phyloP scores from a whole-genome alignment of 352 stramenopile species.

The Globisporangium radiosum region DNA sequence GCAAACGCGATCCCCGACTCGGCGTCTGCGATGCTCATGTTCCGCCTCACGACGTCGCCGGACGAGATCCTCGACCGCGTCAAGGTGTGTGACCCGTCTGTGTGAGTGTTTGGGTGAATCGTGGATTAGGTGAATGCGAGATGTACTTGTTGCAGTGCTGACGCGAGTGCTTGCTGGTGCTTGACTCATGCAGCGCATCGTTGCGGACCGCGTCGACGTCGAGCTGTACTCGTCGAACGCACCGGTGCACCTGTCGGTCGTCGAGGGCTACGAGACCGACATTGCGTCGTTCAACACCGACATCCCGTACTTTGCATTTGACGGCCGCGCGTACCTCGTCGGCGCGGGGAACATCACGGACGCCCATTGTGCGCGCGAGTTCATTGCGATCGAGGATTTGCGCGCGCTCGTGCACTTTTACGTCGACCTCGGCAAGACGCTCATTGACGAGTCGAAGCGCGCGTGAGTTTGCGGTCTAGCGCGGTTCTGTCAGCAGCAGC shows the following conservation, averaged over 20 bases:
- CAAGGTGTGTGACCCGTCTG: slow-evolving; percentile 20
- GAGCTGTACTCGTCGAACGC: slow-evolving; percentile 84
- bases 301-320: slow-evolving; percentile 84
- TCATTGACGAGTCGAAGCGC: slow-evolving; percentile 43
- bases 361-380: slow-evolving; percentile 66
- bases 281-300: slow-evolving; percentile 87
- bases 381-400: slow-evolving; percentile 64
- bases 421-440: slow-evolving; percentile 57
- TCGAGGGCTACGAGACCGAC: slow-evolving; percentile 82
- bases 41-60: slow-evolving; percentile 70
- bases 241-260: slow-evolving; percentile 67
- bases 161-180: not conserved
- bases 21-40: slow-evolving; percentile 87
- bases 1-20: slow-evolving; percentile 78
- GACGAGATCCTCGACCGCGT: slow-evolving; percentile 65
- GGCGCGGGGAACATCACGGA: slow-evolving; percentile 69
- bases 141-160: not conserved
- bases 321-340: slow-evolving; percentile 75
- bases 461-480: not conserved
- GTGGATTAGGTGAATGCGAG: not conserved
- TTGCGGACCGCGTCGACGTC: slow-evolving; percentile 46
- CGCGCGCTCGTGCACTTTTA: slow-evolving; percentile 60
- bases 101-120: too few relatives aligned
- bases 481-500: not conserved
- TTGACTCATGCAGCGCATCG: slow-evolving; percentile 33